Base-by-base conservation (phyloP, 1,284 basidiomycete species). In the Thecaphora thlaspeos region DNA sequence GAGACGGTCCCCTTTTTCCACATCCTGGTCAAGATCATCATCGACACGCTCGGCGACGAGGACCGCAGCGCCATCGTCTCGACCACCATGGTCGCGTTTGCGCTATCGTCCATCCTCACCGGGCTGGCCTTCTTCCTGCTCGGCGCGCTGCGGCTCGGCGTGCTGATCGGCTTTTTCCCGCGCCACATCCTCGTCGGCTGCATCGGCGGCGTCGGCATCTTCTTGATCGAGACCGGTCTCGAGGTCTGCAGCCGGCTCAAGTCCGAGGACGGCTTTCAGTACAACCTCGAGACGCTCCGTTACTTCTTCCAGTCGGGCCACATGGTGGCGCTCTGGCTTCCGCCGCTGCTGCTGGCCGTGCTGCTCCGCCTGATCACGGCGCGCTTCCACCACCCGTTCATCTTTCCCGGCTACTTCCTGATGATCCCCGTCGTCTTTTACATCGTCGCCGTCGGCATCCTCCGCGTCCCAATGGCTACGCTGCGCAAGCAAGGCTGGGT, bases 161-260 rank as follows among this genome's bases (percentile, higher is more conserved):
- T 85, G 4, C 80, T 97, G 28, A 88, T 96, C 50, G 92, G 93
- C 0, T 98, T 97, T 80, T 97, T 98, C 80, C 94, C 94, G 12
- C 83, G 94, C 9, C 93, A 96, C 77, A 96, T 97, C 73, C 53
- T 77, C 23, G 74, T 77, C 37, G 88, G 88, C 1, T 94, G 92
- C 73, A 97, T 98, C 41, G 94, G 94, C 12, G 94, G 94, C 22
- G 91, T 98, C 22, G 94, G 94, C 14, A 85, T 89, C 15, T 98
- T 98, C 79, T 82, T 98, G 38, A 61, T 77, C 53, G 74, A 76
- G 51, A 77, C 75, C 0, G 75, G 75, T 1, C 55, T 96, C 34
- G 87, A 90, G 22, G 90, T 96, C 23, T 86, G 88, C 65, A 86
- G 89, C 23, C 86, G 89, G 3, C 82, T 96, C 51, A 83, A 87